phyloP scores from a whole-genome alignment of 129 eudicot species.

The Scalesia atractyloides region DNA sequence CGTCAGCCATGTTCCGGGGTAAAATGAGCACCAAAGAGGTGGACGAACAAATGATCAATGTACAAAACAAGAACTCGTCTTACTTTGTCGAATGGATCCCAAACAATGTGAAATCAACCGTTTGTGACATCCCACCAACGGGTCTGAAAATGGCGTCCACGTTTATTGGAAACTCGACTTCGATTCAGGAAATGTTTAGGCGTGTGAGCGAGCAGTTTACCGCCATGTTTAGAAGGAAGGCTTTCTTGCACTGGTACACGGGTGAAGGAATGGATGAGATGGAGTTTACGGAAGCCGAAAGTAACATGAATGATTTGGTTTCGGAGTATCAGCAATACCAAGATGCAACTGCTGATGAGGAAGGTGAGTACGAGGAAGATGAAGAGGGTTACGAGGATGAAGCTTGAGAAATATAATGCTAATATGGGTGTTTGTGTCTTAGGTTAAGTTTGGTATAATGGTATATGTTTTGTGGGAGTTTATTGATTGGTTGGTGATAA shows the following conservation, averaged over 20 bases:
- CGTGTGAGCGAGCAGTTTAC: slow-evolving; percentile 74
- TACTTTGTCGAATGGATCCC: slow-evolving; percentile 90
- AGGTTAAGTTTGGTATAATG: slow-evolving; percentile 20
- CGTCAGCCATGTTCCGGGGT: slow-evolving; percentile 80
- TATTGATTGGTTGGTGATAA: slow-evolving; percentile 8
- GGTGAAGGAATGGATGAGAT: slow-evolving; percentile 85
- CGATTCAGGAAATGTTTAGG: slow-evolving; percentile 75
- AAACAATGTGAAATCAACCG: slow-evolving; percentile 77
- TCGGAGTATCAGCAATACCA: slow-evolving; percentile 85
- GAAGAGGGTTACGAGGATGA: slow-evolving; percentile 56
- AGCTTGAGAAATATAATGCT: not conserved
- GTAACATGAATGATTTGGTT: slow-evolving; percentile 79
- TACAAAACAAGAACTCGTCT: slow-evolving; percentile 79
- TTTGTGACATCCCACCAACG: slow-evolving; percentile 79
- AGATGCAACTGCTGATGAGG: slow-evolving; percentile 84
- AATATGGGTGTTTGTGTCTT: slow-evolving; percentile 13
- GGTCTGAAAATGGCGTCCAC: slow-evolving; percentile 74
- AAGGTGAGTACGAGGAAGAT: slow-evolving; percentile 67
- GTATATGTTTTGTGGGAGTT: slow-evolving; percentile 25
- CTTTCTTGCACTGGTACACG: slow-evolving; percentile 86
- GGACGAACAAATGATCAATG: slow-evolving; percentile 82
- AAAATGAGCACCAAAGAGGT: slow-evolving; percentile 79
- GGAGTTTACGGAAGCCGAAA: slow-evolving; percentile 73
- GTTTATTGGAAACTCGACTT: slow-evolving; percentile 69
- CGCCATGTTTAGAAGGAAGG: slow-evolving; percentile 78